These are phyloP conservation scores for Zasmidium cellare DNA, from an alignment of 2,329 filamentous ascomycete species.

Conservation along the genomic window DNA sequence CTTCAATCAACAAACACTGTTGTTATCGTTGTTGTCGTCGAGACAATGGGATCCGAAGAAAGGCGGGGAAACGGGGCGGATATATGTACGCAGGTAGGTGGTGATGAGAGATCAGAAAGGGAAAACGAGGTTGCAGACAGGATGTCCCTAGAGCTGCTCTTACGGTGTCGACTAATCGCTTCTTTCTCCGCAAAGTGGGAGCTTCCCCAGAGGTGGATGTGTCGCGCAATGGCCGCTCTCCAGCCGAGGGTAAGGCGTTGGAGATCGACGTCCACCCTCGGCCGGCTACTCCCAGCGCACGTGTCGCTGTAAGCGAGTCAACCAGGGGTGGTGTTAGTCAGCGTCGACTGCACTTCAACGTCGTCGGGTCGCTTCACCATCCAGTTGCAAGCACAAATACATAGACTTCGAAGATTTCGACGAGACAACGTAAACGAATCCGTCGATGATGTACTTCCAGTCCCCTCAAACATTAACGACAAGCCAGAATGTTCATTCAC, in stretches of 20 bases:
- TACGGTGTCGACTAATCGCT: constrained; percentile 1
- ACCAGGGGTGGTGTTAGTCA: too few relatives aligned
- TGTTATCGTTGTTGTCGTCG: neutral
- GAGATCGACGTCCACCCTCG: neutral
- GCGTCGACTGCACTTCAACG: neutral
- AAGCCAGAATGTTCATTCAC: too few relatives aligned
- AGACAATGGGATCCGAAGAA: neutral
- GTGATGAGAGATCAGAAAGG: neutral
- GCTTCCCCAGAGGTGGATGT: neutral
- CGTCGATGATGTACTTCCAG: too few relatives aligned
- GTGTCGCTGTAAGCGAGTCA: neutral
- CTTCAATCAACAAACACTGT: neutral
- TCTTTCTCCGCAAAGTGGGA: neutral
- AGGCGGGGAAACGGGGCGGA: neutral
- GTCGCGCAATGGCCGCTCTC: neutral
- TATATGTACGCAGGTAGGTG: neutral
- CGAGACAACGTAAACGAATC: too few relatives aligned
- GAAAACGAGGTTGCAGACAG: constrained; percentile 3
- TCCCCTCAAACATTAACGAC: too few relatives aligned
- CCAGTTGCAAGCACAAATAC: too few relatives aligned
- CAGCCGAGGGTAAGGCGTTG: constrained; percentile 1
- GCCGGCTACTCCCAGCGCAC: neutral
- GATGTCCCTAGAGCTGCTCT: too few relatives aligned
- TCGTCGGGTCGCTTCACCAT: too few relatives aligned
- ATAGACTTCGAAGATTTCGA: too few relatives aligned